A percentile compares a stretch with the other conserved stretches of the same genome.
Evolutionary conservation across 495 filamentous ascomycete genomes (phyloP).

Genomic region (Aspergillus baeticus): DNA sequence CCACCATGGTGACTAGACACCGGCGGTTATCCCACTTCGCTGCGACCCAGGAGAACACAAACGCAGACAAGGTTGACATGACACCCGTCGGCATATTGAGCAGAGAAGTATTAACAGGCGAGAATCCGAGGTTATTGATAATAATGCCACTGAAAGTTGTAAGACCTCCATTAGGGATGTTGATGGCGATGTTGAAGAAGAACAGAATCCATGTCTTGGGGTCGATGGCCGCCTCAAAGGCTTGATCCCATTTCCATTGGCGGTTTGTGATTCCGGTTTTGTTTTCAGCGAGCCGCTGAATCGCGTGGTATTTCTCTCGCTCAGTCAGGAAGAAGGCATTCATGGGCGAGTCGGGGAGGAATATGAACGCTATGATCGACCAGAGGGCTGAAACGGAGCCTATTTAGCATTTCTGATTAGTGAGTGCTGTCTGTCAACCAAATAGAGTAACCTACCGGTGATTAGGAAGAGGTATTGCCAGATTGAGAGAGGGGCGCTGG

Average conservation of each 20-base stretch:
- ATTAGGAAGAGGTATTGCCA: conserved; percentile 9
- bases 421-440: conserved; percentile 13
- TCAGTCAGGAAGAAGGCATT: conserved; percentile 53
- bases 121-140: conserved; percentile 37
- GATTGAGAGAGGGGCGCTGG: conserved; percentile 1
- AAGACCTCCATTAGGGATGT: conserved; percentile 11
- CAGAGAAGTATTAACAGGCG: conserved; percentile 27
- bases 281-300: conserved; percentile 44
- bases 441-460: conserved; percentile 22
- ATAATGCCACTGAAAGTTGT: conserved; percentile 21
- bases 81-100: conserved; percentile 35
- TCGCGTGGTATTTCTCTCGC: conserved; percentile 43
- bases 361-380: conserved; percentile 47
- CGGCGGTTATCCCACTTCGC: conserved; percentile 35
- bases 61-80: conserved; percentile 28
- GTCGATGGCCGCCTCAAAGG: conserved; percentile 30
- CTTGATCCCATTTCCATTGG: conserved; percentile 39
- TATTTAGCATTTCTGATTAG: conserved; percentile 52
- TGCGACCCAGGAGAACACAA: conserved; percentile 34
- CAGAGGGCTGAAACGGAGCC: conserved; percentile 56
- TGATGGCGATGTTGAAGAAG: conserved; percentile 13
- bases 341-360: conserved; percentile 52
- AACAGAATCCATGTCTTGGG: conserved; percentile 34
- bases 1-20: conserved; percentile 32
- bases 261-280: conserved; percentile 52